Conservation (phyloP, 352 stramenopile species). For the Globisporangium radiosum region DNA sequence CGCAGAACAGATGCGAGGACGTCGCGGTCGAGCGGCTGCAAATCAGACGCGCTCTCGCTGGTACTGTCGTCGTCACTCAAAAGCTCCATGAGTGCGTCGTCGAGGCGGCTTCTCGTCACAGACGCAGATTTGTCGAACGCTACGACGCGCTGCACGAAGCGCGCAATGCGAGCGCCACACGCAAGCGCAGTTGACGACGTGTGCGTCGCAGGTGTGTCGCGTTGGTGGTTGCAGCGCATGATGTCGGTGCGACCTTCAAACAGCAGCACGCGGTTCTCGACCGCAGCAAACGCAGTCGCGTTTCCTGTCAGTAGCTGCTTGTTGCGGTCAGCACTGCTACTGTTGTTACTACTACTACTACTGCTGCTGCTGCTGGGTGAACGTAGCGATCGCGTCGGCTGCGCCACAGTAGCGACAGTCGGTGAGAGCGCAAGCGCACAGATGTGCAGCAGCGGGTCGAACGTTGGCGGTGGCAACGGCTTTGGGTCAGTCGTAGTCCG, state of each 20-base stretch:
- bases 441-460: slow-evolving; percentile 27
- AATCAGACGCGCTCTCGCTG: background rate
- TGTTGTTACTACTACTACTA: too few relatives aligned
- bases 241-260: slow-evolving; percentile 2
- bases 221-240: background rate
- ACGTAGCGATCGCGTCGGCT: background rate
- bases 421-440: slow-evolving; percentile 25
- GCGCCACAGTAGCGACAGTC: slow-evolving; percentile 10
- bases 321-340: background rate
- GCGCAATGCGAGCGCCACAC: background rate
- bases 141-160: slow-evolving; percentile 1
- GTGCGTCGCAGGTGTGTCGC: too few relatives aligned
- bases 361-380: too few relatives aligned
- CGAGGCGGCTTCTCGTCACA: background rate
- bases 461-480: slow-evolving; percentile 5
- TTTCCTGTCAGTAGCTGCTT: background rate
- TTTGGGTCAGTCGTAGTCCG: background rate
- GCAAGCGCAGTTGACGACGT: too few relatives aligned
- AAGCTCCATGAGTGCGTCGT: background rate
- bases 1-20: slow-evolving; percentile 4
- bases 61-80: background rate
- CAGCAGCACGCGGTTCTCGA: slow-evolving; percentile 6
- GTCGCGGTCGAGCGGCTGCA: background rate
- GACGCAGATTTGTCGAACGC: background rate
- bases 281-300: background rate